A percentile compares a stretch with the other conserved stretches of the same genome.
phyloP scores from a whole-genome alignment of 495 filamentous ascomycete species.

The Penicillium psychrofluorescens region DNA sequence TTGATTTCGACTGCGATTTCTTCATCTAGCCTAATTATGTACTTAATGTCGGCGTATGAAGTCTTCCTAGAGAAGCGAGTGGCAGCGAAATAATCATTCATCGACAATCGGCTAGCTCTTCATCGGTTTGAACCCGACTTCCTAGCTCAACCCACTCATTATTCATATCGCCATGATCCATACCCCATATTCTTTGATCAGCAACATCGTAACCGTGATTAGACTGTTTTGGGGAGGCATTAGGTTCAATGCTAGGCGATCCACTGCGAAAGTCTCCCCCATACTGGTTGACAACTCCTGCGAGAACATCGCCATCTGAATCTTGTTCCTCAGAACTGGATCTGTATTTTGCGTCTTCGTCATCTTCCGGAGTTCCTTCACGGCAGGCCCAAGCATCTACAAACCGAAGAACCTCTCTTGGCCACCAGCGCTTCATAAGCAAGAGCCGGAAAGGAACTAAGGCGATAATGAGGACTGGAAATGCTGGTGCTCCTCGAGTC shows the following conservation, averaged over 20 bases:
- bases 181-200: slow-evolving; percentile 1
- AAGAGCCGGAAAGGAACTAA: slow-evolving; percentile 56
- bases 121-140: slow-evolving; percentile 8
- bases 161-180: slow-evolving; percentile 1
- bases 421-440: slow-evolving; percentile 60
- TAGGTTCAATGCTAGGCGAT: not conserved
- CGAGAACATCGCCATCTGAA: not conserved
- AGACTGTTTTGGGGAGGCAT: not conserved
- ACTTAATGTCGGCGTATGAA: no score
- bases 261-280: not conserved
- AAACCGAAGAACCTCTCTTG: slow-evolving; percentile 50
- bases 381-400: slow-evolving; percentile 69
- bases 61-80: no score
- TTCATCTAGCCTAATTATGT: no score
- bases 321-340: slow-evolving; percentile 3
- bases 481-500: slow-evolving; percentile 56
- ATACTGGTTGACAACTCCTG: not conserved
- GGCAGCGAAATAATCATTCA: not conserved
- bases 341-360: slow-evolving; percentile 34
- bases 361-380: slow-evolving; percentile 56
- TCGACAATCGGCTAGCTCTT: slow-evolving; percentile 11
- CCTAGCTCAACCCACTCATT: slow-evolving; percentile 25
- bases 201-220: slow-evolving; percentile 1
- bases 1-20: no score
- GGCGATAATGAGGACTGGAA: slow-evolving; percentile 60